Evolutionary conservation across 1,284 basidiomycete genomes (phyloP).

Genomic region (Leucoagaricus sp.): DNA sequence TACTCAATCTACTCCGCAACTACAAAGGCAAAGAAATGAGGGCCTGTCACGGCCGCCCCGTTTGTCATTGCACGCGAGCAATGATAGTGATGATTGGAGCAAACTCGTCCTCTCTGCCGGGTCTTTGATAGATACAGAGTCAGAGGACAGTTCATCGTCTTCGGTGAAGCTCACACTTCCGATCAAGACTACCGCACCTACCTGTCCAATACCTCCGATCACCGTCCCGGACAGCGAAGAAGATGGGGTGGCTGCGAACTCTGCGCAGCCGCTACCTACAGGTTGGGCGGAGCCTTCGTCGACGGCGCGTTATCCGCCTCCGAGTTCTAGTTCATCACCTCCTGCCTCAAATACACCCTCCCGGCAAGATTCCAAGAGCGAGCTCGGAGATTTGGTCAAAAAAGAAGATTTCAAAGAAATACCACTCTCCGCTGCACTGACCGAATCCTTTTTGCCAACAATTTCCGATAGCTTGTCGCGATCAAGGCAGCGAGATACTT

Average conservation of each 20-base stretch:
- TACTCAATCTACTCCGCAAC: conserved; percentile 14
- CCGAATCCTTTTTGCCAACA: conserved; percentile 36
- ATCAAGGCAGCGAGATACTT: conserved; percentile 12
- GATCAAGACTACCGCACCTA: conserved; percentile 9
- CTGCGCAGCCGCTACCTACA: conserved; percentile 5
- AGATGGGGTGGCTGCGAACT: not conserved
- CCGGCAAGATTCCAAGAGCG: conserved; percentile 16
- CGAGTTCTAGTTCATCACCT: conserved; percentile 13
- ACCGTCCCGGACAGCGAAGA: conserved; percentile 7
- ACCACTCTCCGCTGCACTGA: conserved; percentile 33
- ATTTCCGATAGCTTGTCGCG: conserved; percentile 25
- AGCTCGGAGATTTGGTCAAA: conserved; percentile 19
- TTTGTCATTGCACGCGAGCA: conserved; percentile 47
- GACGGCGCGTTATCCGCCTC: conserved; percentile 24
- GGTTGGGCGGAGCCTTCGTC: conserved; percentile 25
- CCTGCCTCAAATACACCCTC: conserved; percentile 13
- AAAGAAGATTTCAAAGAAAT: conserved; percentile 17
- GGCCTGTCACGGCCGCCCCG: conserved; percentile 47
- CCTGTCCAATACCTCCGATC: conserved; percentile 14
- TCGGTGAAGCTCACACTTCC: conserved; percentile 11
- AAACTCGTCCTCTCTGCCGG: conserved; percentile 33
- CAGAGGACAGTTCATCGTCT: not conserved
- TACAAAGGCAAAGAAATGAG: conserved; percentile 25
- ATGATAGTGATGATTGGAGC: conserved; percentile 39
- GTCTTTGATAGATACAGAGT: not conserved